These are phyloP conservation scores for Colletotrichum sp. DNA, from an alignment of 2,329 filamentous ascomycete species.

Conservation along the genomic window DNA sequence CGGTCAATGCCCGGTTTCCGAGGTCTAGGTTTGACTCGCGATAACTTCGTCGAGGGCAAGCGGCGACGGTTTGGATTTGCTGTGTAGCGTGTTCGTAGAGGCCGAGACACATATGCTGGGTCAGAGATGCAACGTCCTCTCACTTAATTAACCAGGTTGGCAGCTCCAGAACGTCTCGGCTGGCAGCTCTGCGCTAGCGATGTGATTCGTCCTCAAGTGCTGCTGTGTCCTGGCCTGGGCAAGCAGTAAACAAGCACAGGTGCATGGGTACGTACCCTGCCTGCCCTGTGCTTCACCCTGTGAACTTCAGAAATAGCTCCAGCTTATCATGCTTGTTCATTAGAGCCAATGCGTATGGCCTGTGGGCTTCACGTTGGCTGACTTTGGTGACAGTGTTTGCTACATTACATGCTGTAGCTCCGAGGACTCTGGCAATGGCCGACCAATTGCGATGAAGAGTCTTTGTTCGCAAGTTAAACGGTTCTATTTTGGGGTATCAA, in stretches of 20 bases:
- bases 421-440: background rate
- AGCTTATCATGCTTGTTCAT: background rate
- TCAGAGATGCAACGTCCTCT: background rate
- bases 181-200: constrained; percentile 20
- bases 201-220: constrained; percentile 7
- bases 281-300: background rate
- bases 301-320: background rate
- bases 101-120: constrained; percentile 12
- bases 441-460: background rate
- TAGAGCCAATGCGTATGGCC: background rate
- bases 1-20: background rate
- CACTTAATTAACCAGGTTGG: constrained; percentile 19
- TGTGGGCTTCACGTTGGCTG: background rate
- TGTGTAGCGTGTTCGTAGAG: background rate
- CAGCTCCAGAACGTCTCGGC: constrained; percentile 15
- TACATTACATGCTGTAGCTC: background rate
- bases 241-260: background rate
- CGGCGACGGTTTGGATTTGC: background rate
- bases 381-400: background rate
- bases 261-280: constrained; percentile 1
- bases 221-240: background rate
- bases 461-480: background rate
- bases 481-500: background rate
- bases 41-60: background rate
- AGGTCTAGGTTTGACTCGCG: background rate